Evolutionary conservation across 1,139 yeast species (phyloP).

Genomic region (Blastobotrys indianensis): DNA sequence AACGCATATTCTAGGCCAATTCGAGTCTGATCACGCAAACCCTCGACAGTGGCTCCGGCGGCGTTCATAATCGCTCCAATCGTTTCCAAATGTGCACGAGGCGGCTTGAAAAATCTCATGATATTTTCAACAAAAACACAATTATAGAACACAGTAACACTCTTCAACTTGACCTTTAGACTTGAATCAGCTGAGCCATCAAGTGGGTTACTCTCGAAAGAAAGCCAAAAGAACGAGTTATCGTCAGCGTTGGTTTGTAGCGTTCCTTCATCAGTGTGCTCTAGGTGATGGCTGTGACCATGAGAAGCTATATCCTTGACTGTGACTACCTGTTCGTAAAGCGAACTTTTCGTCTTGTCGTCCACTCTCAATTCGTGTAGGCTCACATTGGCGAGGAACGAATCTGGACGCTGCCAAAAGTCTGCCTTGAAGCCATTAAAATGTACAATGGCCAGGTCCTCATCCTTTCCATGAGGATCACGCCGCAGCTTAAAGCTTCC

Average conservation of each 20-base stretch:
- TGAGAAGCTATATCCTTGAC: constrained; percentile 48
- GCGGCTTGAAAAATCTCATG: constrained; percentile 74
- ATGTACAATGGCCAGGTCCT: constrained; percentile 64
- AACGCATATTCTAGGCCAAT: constrained; percentile 89
- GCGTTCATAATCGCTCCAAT: constrained; percentile 90
- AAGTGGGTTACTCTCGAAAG: constrained; percentile 81
- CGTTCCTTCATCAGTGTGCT: constrained; percentile 22
- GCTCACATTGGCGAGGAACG: constrained; percentile 65
- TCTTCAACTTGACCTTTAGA: constrained; percentile 65
- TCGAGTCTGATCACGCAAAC: constrained; percentile 81
- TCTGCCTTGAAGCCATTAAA: constrained; percentile 80
- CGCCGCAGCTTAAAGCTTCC: constrained; percentile 68
- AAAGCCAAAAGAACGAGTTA: constrained; percentile 72
- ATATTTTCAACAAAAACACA: constrained; percentile 74
- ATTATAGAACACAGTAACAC: constrained; percentile 87
- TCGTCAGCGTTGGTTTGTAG: constrained; percentile 13
- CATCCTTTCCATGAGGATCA: constrained; percentile 28
- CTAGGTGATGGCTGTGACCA: constrained; percentile 12
- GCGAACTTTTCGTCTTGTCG: constrained; percentile 71
- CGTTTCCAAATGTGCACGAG: constrained; percentile 78
- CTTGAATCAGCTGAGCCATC: constrained; percentile 79
- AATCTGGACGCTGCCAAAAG: constrained; percentile 72
- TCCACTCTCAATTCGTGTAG: constrained; percentile 78
- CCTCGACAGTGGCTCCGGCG: constrained; percentile 93
- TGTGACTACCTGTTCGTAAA: constrained; percentile 83